Evolutionary conservation across 768 basidiomycete genomes (phyloP).

Genomic region (Suillus ampliporus): DNA sequence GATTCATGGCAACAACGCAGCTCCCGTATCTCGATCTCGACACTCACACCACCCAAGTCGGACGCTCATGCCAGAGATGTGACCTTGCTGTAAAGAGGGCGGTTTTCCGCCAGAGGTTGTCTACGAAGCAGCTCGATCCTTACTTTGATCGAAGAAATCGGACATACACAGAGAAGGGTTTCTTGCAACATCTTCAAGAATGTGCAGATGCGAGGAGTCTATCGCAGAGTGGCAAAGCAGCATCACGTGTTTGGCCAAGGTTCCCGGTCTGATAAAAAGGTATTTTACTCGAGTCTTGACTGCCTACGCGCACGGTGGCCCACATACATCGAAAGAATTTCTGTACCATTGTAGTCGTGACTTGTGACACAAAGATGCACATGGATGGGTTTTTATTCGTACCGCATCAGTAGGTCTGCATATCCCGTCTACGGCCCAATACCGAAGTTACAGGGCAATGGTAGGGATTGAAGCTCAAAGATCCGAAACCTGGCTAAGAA

Average conservation of each 20-base stretch:
- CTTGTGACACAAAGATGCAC: not conserved
- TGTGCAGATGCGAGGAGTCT: not conserved
- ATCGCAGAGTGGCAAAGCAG: not conserved
- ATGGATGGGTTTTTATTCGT: not conserved
- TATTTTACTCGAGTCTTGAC: not conserved
- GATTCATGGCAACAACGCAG: not conserved
- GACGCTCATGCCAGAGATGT: not conserved
- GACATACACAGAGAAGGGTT: not conserved
- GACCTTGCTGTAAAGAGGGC: too few relatives aligned
- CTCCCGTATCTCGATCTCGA: not conserved
- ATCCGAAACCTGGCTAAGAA: not conserved
- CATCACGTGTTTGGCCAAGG: not conserved
- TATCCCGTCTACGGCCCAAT: not conserved
- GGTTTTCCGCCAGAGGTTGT: too few relatives aligned
- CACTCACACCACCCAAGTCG: not conserved
- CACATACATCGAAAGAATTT: not conserved
- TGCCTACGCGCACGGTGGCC: not conserved
- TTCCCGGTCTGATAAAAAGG: too few relatives aligned
- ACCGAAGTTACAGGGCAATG: not conserved
- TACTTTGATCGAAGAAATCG: not conserved
- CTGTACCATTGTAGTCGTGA: not conserved
- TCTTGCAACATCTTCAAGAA: too few relatives aligned
- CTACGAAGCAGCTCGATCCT: not conserved
- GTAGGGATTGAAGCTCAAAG: not conserved
- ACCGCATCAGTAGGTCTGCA: not conserved